Evolutionary conservation across 2,329 filamentous ascomycete species (phyloP), one percentile per base, ranked within the genome.

Genomic region (Alternaria sp.): DNA sequence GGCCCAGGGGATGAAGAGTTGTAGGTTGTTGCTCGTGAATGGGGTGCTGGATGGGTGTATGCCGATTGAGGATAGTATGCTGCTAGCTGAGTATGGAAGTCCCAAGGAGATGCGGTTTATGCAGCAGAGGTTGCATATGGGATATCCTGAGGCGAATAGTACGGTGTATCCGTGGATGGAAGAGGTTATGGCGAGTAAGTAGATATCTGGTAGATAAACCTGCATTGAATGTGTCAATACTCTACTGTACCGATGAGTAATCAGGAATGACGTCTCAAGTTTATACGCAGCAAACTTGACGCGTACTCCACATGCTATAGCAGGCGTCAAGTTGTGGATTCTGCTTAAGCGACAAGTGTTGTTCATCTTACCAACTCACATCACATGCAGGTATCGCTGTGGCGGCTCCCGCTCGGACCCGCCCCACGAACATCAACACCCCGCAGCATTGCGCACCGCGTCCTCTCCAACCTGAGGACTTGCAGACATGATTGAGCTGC

Each of bases 21-120:
- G 81, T 34, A 79, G 80, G 53, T 65, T 87, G 53, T 71, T 88
- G 55, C 72, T 88, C 8, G 82, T 88, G 7, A 88, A 88, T 69
- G 83, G 86, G 0, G 81, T 81, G 20, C 75, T 84, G 30, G 86
- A 88, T 70, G 85, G 86, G 71, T 87, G 87, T 62, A 88, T 88
- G 76, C 86, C 86, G 0, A 82, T 88, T 26, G 86, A 88, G 69
- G 86, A 88, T 71, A 83, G 84, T 56, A 82, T 85, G 67, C 69
- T 87, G 55, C 79, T 84, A 24, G 71, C 86, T 9, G 79, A 83
- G 61, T 82, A 84, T 68, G 86, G 85, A 7, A 72, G 76, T 4
- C 81, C 83, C 7, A 88, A 87, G 76, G 80, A 84, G 70, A 84
- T 80, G 56, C 78, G 77, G 28, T 82, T 84, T 46, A 70, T 84